Percentiles rank a stretch among this genome's conserved stretches.
Evolutionary conservation across 1,284 basidiomycete species (phyloP).

Genomic region (Tilletiopsis washingtonensis): DNA sequence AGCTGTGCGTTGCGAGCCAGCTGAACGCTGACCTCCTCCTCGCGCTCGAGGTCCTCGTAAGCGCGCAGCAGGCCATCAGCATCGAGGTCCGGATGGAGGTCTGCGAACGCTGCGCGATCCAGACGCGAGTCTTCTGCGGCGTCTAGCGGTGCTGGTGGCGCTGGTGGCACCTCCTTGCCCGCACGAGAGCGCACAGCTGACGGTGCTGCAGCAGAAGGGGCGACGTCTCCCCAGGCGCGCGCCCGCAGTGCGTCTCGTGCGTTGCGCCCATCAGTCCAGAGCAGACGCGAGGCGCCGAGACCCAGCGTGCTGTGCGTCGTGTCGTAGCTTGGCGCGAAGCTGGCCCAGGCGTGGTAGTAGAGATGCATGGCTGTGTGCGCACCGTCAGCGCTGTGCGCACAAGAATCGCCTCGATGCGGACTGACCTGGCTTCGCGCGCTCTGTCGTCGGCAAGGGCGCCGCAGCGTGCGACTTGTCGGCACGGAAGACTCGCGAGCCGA

Average conservation of each 20-base stretch:
- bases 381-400: too few relatives aligned
- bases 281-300: constrained; percentile 9
- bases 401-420: too few relatives aligned
- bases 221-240: background rate
- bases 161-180: background rate
- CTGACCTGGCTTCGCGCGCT: too few relatives aligned
- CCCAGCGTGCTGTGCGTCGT: constrained; percentile 20
- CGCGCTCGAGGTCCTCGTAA: background rate
- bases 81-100: background rate
- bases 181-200: background rate
- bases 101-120: background rate
- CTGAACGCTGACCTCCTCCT: background rate
- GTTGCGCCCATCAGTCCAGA: constrained; percentile 8
- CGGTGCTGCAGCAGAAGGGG: background rate
- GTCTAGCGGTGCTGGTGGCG: background rate
- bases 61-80: background rate
- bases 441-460: too few relatives aligned
- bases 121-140: background rate
- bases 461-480: too few relatives aligned
- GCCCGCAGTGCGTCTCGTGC: background rate
- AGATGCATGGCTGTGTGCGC: constrained; percentile 14
- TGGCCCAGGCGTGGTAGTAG: constrained; percentile 32
- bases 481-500: constrained; percentile 15
- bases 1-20: background rate
- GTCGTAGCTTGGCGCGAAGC: constrained; percentile 37